Base-by-base conservation (phyloP, 345 rosid species). In the Camelina sativa region DNA sequence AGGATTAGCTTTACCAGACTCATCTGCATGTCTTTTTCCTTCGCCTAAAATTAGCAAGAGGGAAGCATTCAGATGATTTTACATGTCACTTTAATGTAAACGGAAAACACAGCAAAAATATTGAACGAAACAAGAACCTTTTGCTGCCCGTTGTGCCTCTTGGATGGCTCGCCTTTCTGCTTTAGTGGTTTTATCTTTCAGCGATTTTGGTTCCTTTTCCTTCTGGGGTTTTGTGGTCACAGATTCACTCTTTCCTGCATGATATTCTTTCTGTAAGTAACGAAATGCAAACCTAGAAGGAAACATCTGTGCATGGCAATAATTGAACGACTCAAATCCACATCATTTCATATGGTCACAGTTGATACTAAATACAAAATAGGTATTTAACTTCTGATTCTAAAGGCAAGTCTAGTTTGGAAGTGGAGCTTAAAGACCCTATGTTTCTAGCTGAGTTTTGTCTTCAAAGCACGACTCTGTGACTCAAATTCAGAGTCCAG, bases 91-190 rank as follows among this genome's bases (percentile, higher is more conserved):
- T 3, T 9, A 67, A 19, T 25, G 55, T 28, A 67, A 50, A 63
- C 13, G 1, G 48, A 40, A 54, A 48, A 20, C 8, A 59, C 43
- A 22, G 23, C 64, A 43, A 5, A 59, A 3, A 43, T 19, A n/a
- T 9, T n/a, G 59, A 41, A 12, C 44, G 60, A 66, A 22, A 16
- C 15, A 67, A 46, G 56, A 79, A 79, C 82, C 82, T 79, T 73
- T 79, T 41, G 86, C 89, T 64, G 90, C 89, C 19, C 91, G 79
- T 52, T 88, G 90, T 62, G 90, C 82, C 61, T 90, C 91, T 74
- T 88, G 93, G 73, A 86, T 56, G 51, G 90, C 87, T 62, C 90
- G 91, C 44, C 90, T 81, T 73, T 88, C 96, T 62, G 93, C 87
- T 80, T 88, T 90, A 13, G 87, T 84, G 15, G 89, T 82, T 72